These are phyloP conservation scores for Ophiocordyceps australis DNA, from an alignment of 2,329 filamentous ascomycete species.

Conservation along the genomic window DNA sequence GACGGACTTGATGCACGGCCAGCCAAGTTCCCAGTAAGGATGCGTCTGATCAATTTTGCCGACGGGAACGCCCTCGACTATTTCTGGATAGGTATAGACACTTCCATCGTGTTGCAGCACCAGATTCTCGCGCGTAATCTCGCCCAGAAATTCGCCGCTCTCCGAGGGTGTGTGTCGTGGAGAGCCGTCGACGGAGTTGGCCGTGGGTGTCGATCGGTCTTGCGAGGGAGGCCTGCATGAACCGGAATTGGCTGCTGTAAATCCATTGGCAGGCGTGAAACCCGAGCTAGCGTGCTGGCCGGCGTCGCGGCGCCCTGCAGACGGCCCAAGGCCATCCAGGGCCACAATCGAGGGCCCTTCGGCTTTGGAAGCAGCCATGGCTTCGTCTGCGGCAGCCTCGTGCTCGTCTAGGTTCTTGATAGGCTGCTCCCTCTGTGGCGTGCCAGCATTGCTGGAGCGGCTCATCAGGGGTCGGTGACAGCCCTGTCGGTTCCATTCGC, in stretches of 20 bases:
- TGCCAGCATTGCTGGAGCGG: slow-evolving; percentile 1
- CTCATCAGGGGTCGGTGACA: slow-evolving; percentile 10
- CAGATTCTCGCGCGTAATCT: slow-evolving; percentile 26
- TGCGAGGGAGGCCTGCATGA: slow-evolving; percentile 10
- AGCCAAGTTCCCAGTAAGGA: slow-evolving; percentile 36
- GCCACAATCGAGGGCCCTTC: slow-evolving; percentile 7
- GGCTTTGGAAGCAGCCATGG: slow-evolving; percentile 1
- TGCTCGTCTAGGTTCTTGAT: neutral
- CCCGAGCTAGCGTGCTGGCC: neutral
- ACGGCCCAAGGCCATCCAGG: neutral
- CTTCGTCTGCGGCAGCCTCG: slow-evolving; percentile 1
- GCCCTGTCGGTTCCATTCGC: slow-evolving; percentile 26
- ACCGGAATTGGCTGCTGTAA: slow-evolving; percentile 12
- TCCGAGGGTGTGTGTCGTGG: slow-evolving; percentile 7
- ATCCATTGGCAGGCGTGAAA: slow-evolving; percentile 6
- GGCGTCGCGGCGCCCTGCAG: slow-evolving; percentile 1
- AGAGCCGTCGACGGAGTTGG: slow-evolving; percentile 8
- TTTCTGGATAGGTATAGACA: slow-evolving; percentile 29
- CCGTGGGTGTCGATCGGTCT: slow-evolving; percentile 11
- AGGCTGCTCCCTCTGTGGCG: neutral
- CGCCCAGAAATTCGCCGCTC: slow-evolving; percentile 5
- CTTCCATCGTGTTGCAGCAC: slow-evolving; percentile 27
- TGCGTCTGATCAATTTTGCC: slow-evolving; percentile 29
- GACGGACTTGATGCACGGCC: slow-evolving; percentile 24
- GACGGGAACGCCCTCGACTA: slow-evolving; percentile 33